Evolutionary conservation across 805 yeast species (phyloP), one percentile per base, ranked within the genome.

Genomic region (Kazachstania martiniae): DNA sequence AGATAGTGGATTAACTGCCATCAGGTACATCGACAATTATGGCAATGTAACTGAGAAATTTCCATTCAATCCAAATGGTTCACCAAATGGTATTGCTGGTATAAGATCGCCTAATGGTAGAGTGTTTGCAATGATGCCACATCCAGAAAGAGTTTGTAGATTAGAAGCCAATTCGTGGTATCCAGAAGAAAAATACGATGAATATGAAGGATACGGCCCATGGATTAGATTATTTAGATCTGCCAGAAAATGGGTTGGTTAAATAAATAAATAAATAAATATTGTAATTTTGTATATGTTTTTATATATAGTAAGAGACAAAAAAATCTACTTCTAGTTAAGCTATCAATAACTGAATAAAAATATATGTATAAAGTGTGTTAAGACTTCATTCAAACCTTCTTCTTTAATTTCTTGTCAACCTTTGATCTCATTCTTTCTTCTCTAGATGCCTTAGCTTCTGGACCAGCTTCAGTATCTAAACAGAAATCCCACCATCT

Each of bases 41-140:
- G 96, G 96, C 41, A 68, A 74, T 35, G 69, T 69, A 24, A 82
- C 98, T 24, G 82, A 75, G 55, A 70, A 66, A 51, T 91, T 80
- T 55, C 98, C 98, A 41, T 81, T 66, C 66, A 91, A 91, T 68
- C 97, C 98, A 35, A 91, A 91, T 61, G 98, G 98, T 27, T 84
- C 96, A 10, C 84, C 91, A 27, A 72, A 71, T 34, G 96, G 95
- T 61, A 83, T 91, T 47, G 81, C 95, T 24, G 98, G 96, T 67
- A 74, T 91, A 35, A 68, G 79, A 41, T 75, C 87, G 33, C 84
- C 85, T 33, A 85, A 83, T 53, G 97, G 97, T 42, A 77, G 98
- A 58, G 96, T 91, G 3, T 66, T 91, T 48, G 96, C 96, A 4
- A 74, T 91, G 86, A 91, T 91, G 98, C 98, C 98, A 29, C 98